Evolutionary conservation across 2,329 filamentous ascomycete genomes (phyloP).

Genomic region (Chalaropsis ovoidea): DNA sequence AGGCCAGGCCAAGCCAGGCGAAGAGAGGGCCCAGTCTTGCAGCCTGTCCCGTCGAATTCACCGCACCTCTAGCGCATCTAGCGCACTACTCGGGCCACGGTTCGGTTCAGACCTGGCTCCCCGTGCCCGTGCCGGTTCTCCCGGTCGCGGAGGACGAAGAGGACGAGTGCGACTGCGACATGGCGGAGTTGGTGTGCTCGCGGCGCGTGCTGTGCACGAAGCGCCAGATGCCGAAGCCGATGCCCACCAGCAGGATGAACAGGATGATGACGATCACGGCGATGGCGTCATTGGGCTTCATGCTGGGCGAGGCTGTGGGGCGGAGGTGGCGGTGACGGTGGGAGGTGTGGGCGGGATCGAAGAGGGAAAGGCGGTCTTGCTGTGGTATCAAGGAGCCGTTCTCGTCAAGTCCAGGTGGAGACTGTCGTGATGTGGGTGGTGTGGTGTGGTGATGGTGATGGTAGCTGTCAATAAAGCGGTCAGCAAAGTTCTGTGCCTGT

Average conservation of each 20-base stretch:
- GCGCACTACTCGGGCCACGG: background rate
- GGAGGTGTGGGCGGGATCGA: background rate
- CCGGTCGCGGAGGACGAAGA: constrained; percentile 11
- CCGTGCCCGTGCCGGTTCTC: background rate
- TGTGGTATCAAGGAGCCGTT: background rate
- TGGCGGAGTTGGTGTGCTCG: background rate
- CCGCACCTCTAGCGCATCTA: too few relatives aligned
- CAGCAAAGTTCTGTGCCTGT: background rate
- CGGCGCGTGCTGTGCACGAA: constrained; percentile 45
- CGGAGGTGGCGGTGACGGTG: background rate
- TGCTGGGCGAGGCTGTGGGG: constrained; percentile 25
- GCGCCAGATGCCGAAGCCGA: constrained; percentile 55
- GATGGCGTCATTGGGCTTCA: constrained; percentile 57
- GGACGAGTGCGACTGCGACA: constrained; percentile 9
- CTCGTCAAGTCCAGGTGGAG: background rate
- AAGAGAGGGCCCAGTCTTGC: too few relatives aligned
- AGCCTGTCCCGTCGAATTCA: too few relatives aligned
- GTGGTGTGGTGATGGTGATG: background rate
- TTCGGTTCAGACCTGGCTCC: background rate
- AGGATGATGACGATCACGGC: constrained; percentile 59
- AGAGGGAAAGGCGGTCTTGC: background rate
- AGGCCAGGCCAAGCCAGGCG: too few relatives aligned
- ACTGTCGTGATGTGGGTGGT: background rate
- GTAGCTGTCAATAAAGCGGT: background rate
- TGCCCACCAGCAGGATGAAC: constrained; percentile 50